Evolutionary conservation across 108 stramenopile species (phyloP).

Genomic region (Cyclotella cryptica): DNA sequence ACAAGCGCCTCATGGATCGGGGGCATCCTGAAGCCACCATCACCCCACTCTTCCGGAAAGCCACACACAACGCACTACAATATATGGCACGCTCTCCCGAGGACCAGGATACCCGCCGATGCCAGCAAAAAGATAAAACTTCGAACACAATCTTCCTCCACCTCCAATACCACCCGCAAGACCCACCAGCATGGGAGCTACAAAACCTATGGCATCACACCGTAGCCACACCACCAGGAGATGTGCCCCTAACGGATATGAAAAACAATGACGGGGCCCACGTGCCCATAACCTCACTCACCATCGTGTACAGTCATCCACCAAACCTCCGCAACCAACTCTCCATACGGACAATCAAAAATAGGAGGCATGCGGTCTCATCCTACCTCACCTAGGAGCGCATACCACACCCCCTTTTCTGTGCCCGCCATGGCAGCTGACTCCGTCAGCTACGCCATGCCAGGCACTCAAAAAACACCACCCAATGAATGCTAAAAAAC

Average conservation of each 20-base stretch:
- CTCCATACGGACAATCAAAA: not conserved
- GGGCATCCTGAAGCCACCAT: constrained; percentile 18
- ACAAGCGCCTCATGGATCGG: constrained; percentile 18
- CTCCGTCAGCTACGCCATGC: too few species aligned
- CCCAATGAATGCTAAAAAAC: too few species aligned
- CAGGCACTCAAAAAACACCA: too few species aligned
- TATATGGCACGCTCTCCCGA: not conserved
- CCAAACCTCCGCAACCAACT: too few species aligned
- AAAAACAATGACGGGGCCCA: not conserved
- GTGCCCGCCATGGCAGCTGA: too few species aligned
- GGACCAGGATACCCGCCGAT: not conserved
- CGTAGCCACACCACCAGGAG: not conserved
- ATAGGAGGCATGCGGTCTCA: not conserved
- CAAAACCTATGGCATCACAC: not conserved
- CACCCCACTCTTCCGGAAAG: constrained; percentile 33
- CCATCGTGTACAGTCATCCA: not conserved
- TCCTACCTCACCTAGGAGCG: too few species aligned
- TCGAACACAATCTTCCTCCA: constrained; percentile 21
- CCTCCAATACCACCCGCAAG: constrained; percentile 9
- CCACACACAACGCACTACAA: constrained; percentile 22
- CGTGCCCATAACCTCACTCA: not conserved
- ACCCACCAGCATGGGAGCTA: not conserved
- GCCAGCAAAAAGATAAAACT: not conserved
- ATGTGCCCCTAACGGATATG: not conserved
- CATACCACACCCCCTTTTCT: too few species aligned